These are phyloP conservation scores for Cokeromyces recurvatus DNA, from an alignment of 371 early-diverging fungal species.

Conservation along the genomic window DNA sequence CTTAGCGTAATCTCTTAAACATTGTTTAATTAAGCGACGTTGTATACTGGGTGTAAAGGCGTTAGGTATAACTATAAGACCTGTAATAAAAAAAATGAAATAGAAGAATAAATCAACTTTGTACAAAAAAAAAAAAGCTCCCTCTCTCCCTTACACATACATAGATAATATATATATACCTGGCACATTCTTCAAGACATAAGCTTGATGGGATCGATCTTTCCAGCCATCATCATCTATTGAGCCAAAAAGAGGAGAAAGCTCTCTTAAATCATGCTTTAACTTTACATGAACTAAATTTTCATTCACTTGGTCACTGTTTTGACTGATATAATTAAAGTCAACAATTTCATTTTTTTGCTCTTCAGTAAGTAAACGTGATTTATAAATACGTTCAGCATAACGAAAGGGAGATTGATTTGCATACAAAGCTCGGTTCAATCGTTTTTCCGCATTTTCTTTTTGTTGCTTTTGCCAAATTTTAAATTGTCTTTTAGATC, in stretches of 20 bases:
- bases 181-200: constrained; percentile 31
- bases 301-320: constrained; percentile 14
- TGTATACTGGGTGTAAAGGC: constrained; percentile 69
- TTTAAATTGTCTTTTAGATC: constrained; percentile 12
- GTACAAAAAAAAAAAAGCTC: too few relatives aligned
- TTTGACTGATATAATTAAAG: constrained; percentile 5
- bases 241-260: constrained; percentile 11
- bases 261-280: constrained; percentile 7
- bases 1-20: constrained; percentile 61
- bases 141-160: too few relatives aligned
- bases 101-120: neutral
- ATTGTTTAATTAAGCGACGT: constrained; percentile 54
- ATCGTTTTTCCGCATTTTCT: constrained; percentile 11
- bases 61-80: constrained; percentile 73
- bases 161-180: constrained; percentile 9
- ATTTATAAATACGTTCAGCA: constrained; percentile 56
- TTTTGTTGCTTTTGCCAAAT: constrained; percentile 16
- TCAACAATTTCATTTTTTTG: constrained; percentile 31
- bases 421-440: constrained; percentile 6
- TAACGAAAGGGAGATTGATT: constrained; percentile 67
- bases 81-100: constrained; percentile 19
- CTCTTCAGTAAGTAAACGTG: constrained; percentile 42
- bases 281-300: constrained; percentile 18
- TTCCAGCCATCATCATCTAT: neutral
- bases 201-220: constrained; percentile 8